Evolutionary conservation across 192 early-diverging fungal genomes (phyloP), one percentile per base, ranked within the genome.

Genomic region (Backusella sp.): DNA sequence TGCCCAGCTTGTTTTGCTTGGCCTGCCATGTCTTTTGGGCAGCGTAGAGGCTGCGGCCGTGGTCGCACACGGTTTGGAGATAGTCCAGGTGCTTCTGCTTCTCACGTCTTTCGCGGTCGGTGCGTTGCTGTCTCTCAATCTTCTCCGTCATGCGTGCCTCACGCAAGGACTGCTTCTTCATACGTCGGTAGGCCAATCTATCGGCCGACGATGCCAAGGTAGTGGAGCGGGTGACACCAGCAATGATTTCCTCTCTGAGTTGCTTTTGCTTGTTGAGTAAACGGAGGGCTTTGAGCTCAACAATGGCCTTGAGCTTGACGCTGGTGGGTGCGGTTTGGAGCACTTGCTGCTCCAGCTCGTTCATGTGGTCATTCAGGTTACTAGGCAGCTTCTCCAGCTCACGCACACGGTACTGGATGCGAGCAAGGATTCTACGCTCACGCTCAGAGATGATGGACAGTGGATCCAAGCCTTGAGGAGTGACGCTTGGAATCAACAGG

Each of bases 61-160:
- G 96, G 32, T 87, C 86, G 44, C 89, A 84, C 56, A 98, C 93
- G 0, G 88, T 89, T 73, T 86, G 82, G 35, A 98, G 77, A 79
- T 93, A 95, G 74, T 96, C 94, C 44, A 86, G 74, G 79, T 95
- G 94, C 66, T 95, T 93, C 79, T 94, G 89, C 76, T 88, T 90
- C 85, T 98, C 95, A 19, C 91, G 83, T 76, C 91, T 88, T 77
- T 97, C 96, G 66, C 96, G 87, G 73, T 98, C 94, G 69, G 90
- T 82, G 21, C 96, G 87, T 80, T 95, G 93, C 76, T 94, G 92
- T n/a, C 92, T 88, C 70, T 99, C 98, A 56, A 95, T 87, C 79
- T 89, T 92, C 77, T 98, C 98, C 3, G 96, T 96, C 79, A 92
- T 90, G 11, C 93, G 85, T 5, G 94, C 93, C 74, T 97, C 96